These are phyloP conservation scores for Leonotis leonurus DNA, from an alignment of 257 asterid genomes.

Conservation along the genomic window DNA sequence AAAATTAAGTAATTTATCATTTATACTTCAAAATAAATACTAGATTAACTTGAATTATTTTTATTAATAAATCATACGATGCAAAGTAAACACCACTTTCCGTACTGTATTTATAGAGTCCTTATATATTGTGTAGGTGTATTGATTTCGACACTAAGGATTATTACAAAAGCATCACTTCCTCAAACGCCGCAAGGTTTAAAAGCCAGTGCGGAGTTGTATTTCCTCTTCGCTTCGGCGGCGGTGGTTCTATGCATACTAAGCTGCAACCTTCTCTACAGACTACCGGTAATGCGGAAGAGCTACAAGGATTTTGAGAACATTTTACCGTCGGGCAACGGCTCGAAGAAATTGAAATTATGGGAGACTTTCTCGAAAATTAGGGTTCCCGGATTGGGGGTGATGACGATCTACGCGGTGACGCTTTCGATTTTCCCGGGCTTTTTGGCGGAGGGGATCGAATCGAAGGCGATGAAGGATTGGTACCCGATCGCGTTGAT, in stretches of 20 bases:
- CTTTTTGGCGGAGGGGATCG: constrained; percentile 50
- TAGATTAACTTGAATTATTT: too few species aligned
- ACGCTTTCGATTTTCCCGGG: constrained; percentile 79
- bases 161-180: constrained; percentile 65
- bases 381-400: constrained; percentile 53
- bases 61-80: too few species aligned
- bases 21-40: too few species aligned
- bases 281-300: constrained; percentile 44
- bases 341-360: constrained; percentile 21
- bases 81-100: too few species aligned
- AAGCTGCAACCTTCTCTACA: constrained; percentile 50
- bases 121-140: constrained; percentile 41
- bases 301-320: constrained; percentile 23
- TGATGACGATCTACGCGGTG: constrained; percentile 53
- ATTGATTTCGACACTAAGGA: constrained; percentile 44
- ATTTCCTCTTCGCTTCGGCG: constrained; percentile 45
- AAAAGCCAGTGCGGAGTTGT: constrained; percentile 55
- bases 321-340: neutral
- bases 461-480: constrained; percentile 41
- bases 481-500: constrained; percentile 69
- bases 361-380: constrained; percentile 28
- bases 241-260: constrained; percentile 41
- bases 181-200: constrained; percentile 66
- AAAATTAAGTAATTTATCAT: too few species aligned
- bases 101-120: neutral